Base-by-base conservation (phyloP, 768 basidiomycete species). In the Russula lepida region DNA sequence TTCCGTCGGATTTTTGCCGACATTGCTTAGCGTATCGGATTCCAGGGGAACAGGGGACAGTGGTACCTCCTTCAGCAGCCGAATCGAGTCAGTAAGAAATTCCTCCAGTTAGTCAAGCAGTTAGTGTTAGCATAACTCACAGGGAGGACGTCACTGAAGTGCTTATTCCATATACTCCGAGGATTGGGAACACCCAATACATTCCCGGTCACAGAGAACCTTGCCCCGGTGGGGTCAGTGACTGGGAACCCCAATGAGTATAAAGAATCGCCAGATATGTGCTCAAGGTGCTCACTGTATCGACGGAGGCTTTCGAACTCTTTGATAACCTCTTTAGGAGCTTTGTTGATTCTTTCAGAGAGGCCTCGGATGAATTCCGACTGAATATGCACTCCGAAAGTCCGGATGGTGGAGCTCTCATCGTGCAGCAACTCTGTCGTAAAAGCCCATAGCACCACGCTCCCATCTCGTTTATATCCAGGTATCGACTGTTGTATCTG, bases 141-240 rank as follows among this genome's bases (percentile, higher is more conserved):
- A 56, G 84, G 81, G 52, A 90, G 72, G 19, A 75, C 71, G 56
- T 78, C 64, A 5, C 73, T 68, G 71, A 98, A 95, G 70, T 89
- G 79, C 64, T 86, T 82, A 13, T 71, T 77, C 85, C 91, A 93
- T 1, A 81, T 76, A 55, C 84, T 85, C 49, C 88, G 81, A 2
- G 97, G 95, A 19, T 84, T 77, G 19, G 78, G 68, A 37, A 98
- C 70, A 37, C 74, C 72, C 35, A 95, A 68, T 46, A 99, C 76
- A 68, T 97, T 85, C 12, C 97, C 97, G n/a, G 86, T 83, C 11
- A 98, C 88, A 1, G 91, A 89, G 70, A 99, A 88, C 41, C 97
- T 85, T 23, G 94, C 78, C 44, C 86, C 89, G 21, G 84, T 80
- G 3, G 95, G 90, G 63, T 89, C 78, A 13, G 86, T 88, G 64